Conservation (phyloP, 1,139 yeast genomes). For the Eremothecium sinecaudum region DNA sequence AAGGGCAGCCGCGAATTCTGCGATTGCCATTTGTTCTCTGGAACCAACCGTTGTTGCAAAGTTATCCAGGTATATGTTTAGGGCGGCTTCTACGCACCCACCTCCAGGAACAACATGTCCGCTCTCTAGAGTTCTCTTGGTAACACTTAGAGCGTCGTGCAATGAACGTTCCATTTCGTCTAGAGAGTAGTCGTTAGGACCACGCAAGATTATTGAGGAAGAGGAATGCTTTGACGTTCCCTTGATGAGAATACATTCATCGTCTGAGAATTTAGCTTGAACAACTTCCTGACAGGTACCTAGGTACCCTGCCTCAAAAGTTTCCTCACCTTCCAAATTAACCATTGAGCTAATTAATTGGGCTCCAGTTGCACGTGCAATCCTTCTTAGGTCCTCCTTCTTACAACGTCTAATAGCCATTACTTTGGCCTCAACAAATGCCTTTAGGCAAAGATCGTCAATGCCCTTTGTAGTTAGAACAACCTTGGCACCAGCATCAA, state of each 20-base stretch:
- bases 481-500: slow-evolving; percentile 92
- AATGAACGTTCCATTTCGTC: slow-evolving; percentile 98
- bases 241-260: slow-evolving; percentile 89
- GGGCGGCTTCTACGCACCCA: slow-evolving; percentile 96
- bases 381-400: slow-evolving; percentile 91
- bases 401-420: slow-evolving; percentile 98
- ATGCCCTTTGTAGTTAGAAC: slow-evolving; percentile 96
- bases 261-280: slow-evolving; percentile 89
- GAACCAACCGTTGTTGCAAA: slow-evolving; percentile 97
- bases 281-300: slow-evolving; percentile 90
- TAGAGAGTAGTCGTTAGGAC: slow-evolving; percentile 89
- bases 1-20: slow-evolving; percentile 89
- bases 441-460: slow-evolving; percentile 91
- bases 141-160: slow-evolving; percentile 90
- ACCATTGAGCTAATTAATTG: slow-evolving; percentile 79
- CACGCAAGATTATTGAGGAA: slow-evolving; percentile 85
- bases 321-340: slow-evolving; percentile 95
- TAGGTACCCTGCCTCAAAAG: slow-evolving; percentile 76
- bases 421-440: slow-evolving; percentile 89
- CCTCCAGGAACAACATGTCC: slow-evolving; percentile 98
- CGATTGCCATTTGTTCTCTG: slow-evolving; percentile 95
- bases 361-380: slow-evolving; percentile 98
- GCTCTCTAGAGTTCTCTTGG: slow-evolving; percentile 90
- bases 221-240: slow-evolving; percentile 93
- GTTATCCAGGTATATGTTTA: slow-evolving; percentile 88